Percentiles rank a stretch among this genome's conserved stretches.
phyloP scores from a whole-genome alignment of 305 asterid species.

The Fraxinus nigra region DNA sequence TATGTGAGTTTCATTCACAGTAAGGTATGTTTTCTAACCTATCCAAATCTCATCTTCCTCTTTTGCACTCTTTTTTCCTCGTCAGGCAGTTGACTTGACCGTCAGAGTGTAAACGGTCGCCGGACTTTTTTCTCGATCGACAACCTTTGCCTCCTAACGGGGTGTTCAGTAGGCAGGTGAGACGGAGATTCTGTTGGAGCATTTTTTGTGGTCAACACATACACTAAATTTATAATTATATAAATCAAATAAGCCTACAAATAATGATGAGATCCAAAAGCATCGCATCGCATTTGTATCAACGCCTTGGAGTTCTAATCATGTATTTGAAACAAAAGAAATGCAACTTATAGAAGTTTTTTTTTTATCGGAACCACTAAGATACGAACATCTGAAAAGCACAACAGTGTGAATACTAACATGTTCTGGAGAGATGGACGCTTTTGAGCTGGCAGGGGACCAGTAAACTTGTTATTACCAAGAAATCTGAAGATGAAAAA shows the following conservation, averaged over 20 bases:
- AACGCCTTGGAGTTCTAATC: background rate
- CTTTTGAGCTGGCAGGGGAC: constrained; percentile 33
- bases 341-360: background rate
- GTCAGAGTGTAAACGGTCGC: no score
- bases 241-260: background rate
- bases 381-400: background rate
- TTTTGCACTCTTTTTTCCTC: no score
- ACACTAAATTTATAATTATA: background rate
- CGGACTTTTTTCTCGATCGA: no score
- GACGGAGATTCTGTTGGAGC: no score
- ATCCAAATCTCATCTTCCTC: no score
- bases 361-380: background rate
- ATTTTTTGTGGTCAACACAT: no score
- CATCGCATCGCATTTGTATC: background rate
- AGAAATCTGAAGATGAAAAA: constrained; percentile 36
- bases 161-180: no score
- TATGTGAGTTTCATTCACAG: no score
- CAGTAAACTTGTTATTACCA: constrained; percentile 42
- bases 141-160: no score
- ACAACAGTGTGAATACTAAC: constrained; percentile 26
- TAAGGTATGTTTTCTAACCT: no score
- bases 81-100: no score
- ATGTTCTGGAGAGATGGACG: constrained; percentile 29
- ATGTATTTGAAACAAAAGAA: background rate
- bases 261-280: background rate